Conservation (phyloP, 805 yeast species). For the Teunomyces gatunensis region DNA sequence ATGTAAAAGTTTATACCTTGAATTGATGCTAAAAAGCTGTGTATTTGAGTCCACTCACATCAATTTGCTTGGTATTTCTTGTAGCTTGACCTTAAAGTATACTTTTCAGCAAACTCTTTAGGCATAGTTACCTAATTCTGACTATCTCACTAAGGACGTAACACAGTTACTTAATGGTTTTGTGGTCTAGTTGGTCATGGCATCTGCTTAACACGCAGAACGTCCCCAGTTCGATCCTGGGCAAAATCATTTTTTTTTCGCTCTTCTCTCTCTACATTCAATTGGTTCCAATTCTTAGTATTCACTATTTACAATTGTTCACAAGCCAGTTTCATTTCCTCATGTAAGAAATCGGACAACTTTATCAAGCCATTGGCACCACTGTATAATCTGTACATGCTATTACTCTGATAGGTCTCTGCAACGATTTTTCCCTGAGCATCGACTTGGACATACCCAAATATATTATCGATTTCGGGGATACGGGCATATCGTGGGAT, state of each 20-base stretch:
- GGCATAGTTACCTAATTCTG: no score
- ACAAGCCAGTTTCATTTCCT: constrained; percentile 25
- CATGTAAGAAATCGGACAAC: constrained; percentile 50
- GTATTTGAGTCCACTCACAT: no score
- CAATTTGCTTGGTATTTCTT: no score
- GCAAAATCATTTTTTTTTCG: constrained; percentile 68
- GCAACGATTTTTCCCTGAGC: constrained; percentile 52
- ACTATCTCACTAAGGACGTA: no score
- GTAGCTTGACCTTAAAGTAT: no score
- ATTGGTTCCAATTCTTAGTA: neutral
- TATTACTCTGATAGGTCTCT: constrained; percentile 55
- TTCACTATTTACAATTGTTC: constrained; percentile 1
- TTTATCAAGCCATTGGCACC: constrained; percentile 48
- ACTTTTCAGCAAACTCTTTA: no score
- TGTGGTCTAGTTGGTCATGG: constrained; percentile 99
- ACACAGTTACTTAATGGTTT: constrained; percentile 47
- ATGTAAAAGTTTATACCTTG: no score
- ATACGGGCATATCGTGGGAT: constrained; percentile 63
- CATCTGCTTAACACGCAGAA: constrained; percentile 99
- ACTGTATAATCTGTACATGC: constrained; percentile 52
- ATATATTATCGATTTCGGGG: constrained; percentile 67
- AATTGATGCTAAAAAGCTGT: no score
- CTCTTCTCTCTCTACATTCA: neutral
- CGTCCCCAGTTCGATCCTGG: constrained; percentile 99
- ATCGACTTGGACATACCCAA: constrained; percentile 67